Percentiles rank a stretch among this genome's conserved stretches.
phyloP scores from a whole-genome alignment of 495 filamentous ascomycete genomes.

The Penicillium paxilli region DNA sequence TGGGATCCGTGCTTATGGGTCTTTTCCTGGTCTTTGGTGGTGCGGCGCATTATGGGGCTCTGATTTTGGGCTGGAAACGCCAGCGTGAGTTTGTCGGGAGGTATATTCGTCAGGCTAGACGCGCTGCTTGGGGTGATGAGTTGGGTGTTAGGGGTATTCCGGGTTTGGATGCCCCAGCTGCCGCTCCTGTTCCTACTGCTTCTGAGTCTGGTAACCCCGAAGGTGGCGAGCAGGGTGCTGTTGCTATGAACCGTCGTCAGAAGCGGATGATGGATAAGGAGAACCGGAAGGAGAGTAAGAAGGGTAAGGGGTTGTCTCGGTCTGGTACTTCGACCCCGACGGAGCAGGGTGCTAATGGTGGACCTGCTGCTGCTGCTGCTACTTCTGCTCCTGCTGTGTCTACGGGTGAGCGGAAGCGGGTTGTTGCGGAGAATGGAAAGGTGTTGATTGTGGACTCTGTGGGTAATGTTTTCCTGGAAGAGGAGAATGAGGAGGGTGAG shows the following conservation, averaged over 20 bases:
- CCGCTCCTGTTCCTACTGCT: constrained; percentile 31
- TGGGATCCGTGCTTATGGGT: constrained; percentile 79
- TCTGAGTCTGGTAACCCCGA: constrained; percentile 40
- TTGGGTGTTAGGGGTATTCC: constrained; percentile 64
- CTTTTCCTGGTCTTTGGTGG: constrained; percentile 86
- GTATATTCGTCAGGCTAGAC: constrained; percentile 87
- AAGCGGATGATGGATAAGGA: constrained; percentile 85
- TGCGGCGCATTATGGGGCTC: constrained; percentile 76
- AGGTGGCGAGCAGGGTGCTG: constrained; percentile 31
- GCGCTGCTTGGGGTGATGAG: constrained; percentile 86
- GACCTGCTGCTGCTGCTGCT: too few relatives aligned
- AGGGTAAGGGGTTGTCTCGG: constrained; percentile 23
- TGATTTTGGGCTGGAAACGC: constrained; percentile 82
- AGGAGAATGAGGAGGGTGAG: constrained; percentile 82
- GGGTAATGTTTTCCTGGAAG: constrained; percentile 90
- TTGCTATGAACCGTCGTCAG: constrained; percentile 80
- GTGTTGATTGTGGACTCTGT: constrained; percentile 86
- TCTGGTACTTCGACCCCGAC: constrained; percentile 53
- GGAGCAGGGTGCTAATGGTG: too few relatives aligned
- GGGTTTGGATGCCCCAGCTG: constrained; percentile 39
- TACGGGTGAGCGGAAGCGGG: constrained; percentile 72
- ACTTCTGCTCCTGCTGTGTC: constrained; percentile 45
- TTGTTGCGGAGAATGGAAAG: constrained; percentile 94
- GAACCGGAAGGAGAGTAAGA: constrained; percentile 63
- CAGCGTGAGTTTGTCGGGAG: constrained; percentile 87